A percentile compares a stretch with the other conserved stretches of the same genome.
Conservation (phyloP, 805 yeast genomes). For the Metschnikowia rubicola region DNA sequence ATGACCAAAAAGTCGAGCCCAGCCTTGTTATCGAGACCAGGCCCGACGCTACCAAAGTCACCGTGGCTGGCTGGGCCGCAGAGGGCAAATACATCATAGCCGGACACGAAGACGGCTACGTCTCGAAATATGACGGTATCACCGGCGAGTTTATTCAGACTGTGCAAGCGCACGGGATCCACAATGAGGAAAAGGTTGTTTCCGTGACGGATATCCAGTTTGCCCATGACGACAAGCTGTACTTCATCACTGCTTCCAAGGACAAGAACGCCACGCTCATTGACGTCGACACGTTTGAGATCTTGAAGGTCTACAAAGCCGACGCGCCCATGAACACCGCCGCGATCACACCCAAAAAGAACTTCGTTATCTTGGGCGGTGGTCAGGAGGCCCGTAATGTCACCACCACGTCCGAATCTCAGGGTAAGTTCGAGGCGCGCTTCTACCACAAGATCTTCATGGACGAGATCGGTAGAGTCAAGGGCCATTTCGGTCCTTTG, state of each 20-base stretch:
- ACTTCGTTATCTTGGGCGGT: constrained; percentile 92
- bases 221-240: constrained; percentile 72
- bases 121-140: constrained; percentile 72
- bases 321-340: constrained; percentile 97
- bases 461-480: constrained; percentile 95
- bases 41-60: constrained; percentile 56
- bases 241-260: constrained; percentile 88
- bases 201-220: constrained; percentile 85
- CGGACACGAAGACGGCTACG: constrained; percentile 83
- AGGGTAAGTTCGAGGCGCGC: constrained; percentile 96
- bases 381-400: constrained; percentile 99
- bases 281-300: constrained; percentile 70
- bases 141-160: constrained; percentile 68
- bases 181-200: constrained; percentile 41
- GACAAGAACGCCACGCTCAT: constrained; percentile 80
- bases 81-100: constrained; percentile 71
- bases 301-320: constrained; percentile 71
- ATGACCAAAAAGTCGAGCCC: constrained; percentile 53
- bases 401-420: constrained; percentile 89
- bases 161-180: constrained; percentile 67
- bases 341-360: constrained; percentile 87
- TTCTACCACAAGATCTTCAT: constrained; percentile 91
- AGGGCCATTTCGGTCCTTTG: constrained; percentile 98
- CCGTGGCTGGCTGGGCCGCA: constrained; percentile 86
- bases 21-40: constrained; percentile 56